A percentile compares a stretch with the other conserved stretches of the same genome.
Evolutionary conservation across 176 grass and related monocot genomes (phyloP).

Genomic region (Olyra latifolia): DNA sequence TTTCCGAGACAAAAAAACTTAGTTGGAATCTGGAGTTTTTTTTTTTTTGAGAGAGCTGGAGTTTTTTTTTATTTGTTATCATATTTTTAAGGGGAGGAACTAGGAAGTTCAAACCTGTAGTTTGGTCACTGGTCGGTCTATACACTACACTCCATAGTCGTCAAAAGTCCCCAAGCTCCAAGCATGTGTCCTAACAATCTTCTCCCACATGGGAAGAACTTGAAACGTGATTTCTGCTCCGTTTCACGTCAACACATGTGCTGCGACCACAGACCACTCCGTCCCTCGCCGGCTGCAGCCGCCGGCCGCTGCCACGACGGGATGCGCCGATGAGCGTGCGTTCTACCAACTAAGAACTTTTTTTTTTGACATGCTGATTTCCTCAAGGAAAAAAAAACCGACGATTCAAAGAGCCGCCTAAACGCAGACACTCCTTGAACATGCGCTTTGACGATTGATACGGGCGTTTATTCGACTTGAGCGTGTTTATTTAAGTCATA

Average conservation of each 20-base stretch:
- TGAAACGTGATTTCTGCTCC: not conserved
- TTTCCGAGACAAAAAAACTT: too few species aligned
- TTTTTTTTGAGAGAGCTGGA: too few species aligned
- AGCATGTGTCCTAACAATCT: not conserved
- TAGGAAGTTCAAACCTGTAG: too few species aligned
- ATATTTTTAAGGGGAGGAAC: too few species aligned
- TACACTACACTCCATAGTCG: not conserved
- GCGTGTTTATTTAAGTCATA: not conserved
- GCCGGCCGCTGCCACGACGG: not conserved
- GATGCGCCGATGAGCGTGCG: too few species aligned
- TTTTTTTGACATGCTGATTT: not conserved
- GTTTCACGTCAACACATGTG: constrained; percentile 43
- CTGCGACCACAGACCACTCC: constrained; percentile 26
- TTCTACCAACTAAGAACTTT: not conserved
- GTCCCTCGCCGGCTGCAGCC: not conserved
- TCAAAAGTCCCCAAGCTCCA: not conserved
- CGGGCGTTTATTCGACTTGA: not conserved
- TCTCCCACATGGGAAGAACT: constrained; percentile 11
- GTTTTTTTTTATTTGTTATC: too few species aligned
- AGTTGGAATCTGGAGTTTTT: too few species aligned
- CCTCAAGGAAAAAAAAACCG: not conserved
- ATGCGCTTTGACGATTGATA: constrained; percentile 23
- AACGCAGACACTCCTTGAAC: constrained; percentile 19
- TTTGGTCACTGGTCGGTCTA: not conserved
- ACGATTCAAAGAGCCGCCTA: not conserved